phyloP scores from a whole-genome alignment of 768 basidiomycete genomes.

The Leccinum sublutescens region DNA sequence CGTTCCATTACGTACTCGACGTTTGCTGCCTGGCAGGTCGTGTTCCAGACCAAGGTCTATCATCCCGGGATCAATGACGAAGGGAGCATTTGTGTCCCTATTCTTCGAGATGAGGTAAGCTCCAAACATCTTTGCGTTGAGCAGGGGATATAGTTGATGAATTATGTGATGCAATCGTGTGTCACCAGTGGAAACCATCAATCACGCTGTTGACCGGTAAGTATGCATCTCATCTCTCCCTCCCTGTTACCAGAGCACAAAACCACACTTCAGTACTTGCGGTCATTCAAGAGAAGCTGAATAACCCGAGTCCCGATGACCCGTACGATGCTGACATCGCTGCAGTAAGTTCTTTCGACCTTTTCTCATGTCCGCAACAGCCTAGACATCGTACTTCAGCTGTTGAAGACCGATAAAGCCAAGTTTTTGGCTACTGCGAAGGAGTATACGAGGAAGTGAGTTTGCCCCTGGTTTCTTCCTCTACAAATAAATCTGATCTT shows the following conservation, averaged over 20 bases:
- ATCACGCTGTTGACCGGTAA: slow-evolving; percentile 69
- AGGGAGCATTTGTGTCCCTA: slow-evolving; percentile 79
- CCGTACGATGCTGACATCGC: slow-evolving; percentile 89
- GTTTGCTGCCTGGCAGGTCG: slow-evolving; percentile 49
- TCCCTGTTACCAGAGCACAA: slow-evolving; percentile 8
- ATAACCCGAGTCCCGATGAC: slow-evolving; percentile 85
- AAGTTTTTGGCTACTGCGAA: slow-evolving; percentile 77
- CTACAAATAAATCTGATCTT: slow-evolving; percentile 5
- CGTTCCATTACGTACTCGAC: slow-evolving; percentile 20
- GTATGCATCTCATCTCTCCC: slow-evolving; percentile 13
- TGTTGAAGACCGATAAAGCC: slow-evolving; percentile 71
- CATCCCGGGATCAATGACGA: slow-evolving; percentile 92
- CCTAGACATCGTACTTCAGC: slow-evolving; percentile 36
- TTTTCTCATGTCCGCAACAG: neutral
- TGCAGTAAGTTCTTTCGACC: slow-evolving; percentile 48
- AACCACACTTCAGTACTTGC: slow-evolving; percentile 53
- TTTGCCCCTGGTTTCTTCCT: neutral
- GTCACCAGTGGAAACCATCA: slow-evolving; percentile 77
- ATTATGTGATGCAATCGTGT: slow-evolving; percentile 4
- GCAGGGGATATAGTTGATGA: slow-evolving; percentile 6
- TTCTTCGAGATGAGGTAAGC: slow-evolving; percentile 76
- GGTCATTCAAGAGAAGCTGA: slow-evolving; percentile 80
- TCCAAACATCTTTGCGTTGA: neutral
- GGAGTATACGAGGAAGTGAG: slow-evolving; percentile 83
- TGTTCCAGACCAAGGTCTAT: slow-evolving; percentile 83